Evolutionary conservation across 805 yeast genomes (phyloP).

Genomic region (Ogataea polymorpha): DNA sequence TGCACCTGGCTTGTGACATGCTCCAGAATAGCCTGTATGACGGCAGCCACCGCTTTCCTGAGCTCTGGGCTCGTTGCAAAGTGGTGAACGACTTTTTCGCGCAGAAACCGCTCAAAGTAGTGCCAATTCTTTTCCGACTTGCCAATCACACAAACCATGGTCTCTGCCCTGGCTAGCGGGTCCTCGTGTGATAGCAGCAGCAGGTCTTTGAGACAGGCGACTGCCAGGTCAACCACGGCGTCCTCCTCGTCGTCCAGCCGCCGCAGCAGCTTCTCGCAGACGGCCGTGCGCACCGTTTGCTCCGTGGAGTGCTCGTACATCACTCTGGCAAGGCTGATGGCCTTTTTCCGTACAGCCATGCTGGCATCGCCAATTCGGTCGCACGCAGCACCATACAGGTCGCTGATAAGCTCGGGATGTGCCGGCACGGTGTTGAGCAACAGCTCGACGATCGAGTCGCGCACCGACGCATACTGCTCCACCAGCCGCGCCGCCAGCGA

Average conservation of each 20-base stretch:
- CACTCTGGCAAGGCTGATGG: conserved; percentile 47
- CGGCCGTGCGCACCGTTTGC: conserved; percentile 34
- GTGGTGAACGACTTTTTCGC: conserved; percentile 39
- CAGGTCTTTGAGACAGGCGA: conserved; percentile 33
- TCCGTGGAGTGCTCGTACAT: conserved; percentile 42
- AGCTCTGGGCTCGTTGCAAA: conserved; percentile 17
- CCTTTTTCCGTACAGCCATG: conserved; percentile 60
- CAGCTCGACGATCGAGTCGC: conserved; percentile 74
- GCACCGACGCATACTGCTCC: conserved; percentile 67
- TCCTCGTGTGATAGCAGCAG: conserved; percentile 31
- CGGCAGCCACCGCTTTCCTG: conserved; percentile 23
- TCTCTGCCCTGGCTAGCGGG: conserved; percentile 20
- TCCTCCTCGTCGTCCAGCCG: conserved; percentile 73
- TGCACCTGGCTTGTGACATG: conserved; percentile 35
- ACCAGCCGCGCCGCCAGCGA: conserved; percentile 49
- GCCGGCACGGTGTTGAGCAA: conserved; percentile 45
- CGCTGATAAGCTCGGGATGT: conserved; percentile 43
- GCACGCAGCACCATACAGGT: conserved; percentile 48
- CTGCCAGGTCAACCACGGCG: conserved; percentile 42
- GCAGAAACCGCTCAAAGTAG: conserved; percentile 47
- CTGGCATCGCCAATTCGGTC: conserved; percentile 57
- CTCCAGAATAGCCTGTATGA: conserved; percentile 38
- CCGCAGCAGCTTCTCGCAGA: conserved; percentile 50
- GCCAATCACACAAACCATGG: conserved; percentile 39
- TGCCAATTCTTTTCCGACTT: conserved; percentile 39